Base-by-base conservation (phyloP, 2,329 filamentous ascomycete genomes). In the Clarireedia homoeocarpa region DNA sequence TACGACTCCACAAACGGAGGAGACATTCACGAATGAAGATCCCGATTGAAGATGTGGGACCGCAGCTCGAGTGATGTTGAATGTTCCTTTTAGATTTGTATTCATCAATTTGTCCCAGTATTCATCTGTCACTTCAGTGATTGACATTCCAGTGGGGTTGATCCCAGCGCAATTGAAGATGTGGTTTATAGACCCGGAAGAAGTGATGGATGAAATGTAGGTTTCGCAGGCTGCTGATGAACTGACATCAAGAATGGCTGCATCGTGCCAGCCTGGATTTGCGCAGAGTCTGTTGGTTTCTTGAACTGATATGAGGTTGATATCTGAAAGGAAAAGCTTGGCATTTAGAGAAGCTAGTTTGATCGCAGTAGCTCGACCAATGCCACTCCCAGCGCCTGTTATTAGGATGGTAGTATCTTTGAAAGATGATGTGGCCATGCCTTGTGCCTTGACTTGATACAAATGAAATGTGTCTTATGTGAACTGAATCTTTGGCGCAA, bases 91-190 rank as follows among this genome's bases (percentile, higher is more conserved):
- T 10, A 78, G 60, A 57, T 78, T 78, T 0, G 71, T 72, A 52
- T 71, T 70, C 23, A 78, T 66, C 6, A 78, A 66, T 46, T 70
- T 73, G 59, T 75, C 71, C 67, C 72, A 77, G 61, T 77, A 80
- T 10, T 67, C 75, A 55, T 80, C 74, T 2, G 69, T 69, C 1
- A 72, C 72, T 4, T 71, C 65, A 34, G 69, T 70, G 27, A 76
- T 69, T 3, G 71, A 64, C 24, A 73, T 67, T 1, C 66, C 64
- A 0, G 73, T 76, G 1, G 76, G 75, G 59, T 78, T 78, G n/a
- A 78, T 67, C 36, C 75, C 75, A 6, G 71, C 69, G 54, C 75
- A 75, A 60, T 72, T 72, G 62, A 74, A 74, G 4, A 74, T 66
- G 49, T 70, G 66, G 62, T 72, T 6, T 5, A 52, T 45, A 2